These are phyloP conservation scores for Stephanodiscus triporus DNA, from an alignment of 108 stramenopile species.

Conservation along the genomic window DNA sequence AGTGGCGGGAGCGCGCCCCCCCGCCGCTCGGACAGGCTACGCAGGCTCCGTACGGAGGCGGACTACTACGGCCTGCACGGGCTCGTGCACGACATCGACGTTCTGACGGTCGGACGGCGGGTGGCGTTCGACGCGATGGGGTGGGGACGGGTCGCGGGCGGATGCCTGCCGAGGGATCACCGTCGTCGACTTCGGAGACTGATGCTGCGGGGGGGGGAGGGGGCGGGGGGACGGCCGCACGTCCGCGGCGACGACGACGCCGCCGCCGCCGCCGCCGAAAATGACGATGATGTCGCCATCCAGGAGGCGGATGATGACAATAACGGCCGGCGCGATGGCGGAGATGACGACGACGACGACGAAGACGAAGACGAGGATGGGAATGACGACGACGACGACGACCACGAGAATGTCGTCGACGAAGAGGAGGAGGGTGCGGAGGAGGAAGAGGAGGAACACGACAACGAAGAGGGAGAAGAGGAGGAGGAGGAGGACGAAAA, in stretches of 20 bases:
- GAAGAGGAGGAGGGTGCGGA: slow-evolving; percentile 22
- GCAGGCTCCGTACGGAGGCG: slow-evolving; percentile 37
- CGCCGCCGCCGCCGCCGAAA: neutral
- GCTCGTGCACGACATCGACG: slow-evolving; percentile 44
- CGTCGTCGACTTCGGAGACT: too few relatives aligned
- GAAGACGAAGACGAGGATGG: slow-evolving; percentile 5
- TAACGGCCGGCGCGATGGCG: slow-evolving; percentile 1
- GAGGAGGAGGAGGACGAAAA: neutral
- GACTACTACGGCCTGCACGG: slow-evolving; percentile 48
- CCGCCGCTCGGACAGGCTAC: too few relatives aligned
- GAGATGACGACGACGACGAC: slow-evolving; percentile 7
- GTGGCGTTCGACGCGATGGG: slow-evolving; percentile 22
- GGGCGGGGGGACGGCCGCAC: neutral
- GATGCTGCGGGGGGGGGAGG: neutral
- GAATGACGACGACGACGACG: slow-evolving; percentile 4
- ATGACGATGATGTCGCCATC: neutral
- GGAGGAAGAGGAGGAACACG: slow-evolving; percentile 31
- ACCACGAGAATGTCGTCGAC: neutral
- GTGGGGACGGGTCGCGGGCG: slow-evolving; percentile 48
- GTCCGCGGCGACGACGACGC: neutral
- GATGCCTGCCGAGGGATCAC: slow-evolving; percentile 17
- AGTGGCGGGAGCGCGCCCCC: too few relatives aligned
- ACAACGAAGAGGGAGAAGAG: slow-evolving; percentile 18
- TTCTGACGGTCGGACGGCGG: slow-evolving; percentile 27
- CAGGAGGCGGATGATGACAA: slow-evolving; percentile 14